phyloP scores from a whole-genome alignment of 2,329 filamentous ascomycete species.

The Neoscytalidium dimidiatum region DNA sequence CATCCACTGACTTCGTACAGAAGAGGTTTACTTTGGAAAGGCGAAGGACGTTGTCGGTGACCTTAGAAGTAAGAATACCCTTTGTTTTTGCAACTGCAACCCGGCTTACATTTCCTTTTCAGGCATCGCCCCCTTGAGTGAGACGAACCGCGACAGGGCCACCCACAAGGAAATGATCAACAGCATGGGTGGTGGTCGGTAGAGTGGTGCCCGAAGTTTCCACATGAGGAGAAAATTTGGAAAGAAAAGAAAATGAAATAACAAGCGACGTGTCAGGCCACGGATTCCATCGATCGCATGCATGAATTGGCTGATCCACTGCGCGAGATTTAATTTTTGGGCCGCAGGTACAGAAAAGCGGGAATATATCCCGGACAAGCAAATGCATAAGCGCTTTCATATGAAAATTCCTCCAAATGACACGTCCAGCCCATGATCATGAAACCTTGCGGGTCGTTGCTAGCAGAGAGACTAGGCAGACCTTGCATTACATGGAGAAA shows the following conservation, averaged over 20 bases:
- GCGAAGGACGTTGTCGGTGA: slow-evolving; percentile 98
- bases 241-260: neutral
- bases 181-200: slow-evolving; percentile 41
- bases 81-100: neutral
- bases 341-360: neutral
- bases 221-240: neutral
- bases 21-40: slow-evolving; percentile 99
- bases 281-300: neutral
- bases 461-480: neutral
- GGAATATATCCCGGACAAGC: neutral
- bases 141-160: slow-evolving; percentile 79
- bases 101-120: slow-evolving; percentile 23
- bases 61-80: slow-evolving; percentile 67
- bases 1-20: slow-evolving; percentile 31
- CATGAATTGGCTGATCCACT: neutral
- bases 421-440: neutral
- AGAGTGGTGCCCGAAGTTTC: neutral
- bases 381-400: neutral
- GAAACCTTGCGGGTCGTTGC: neutral
- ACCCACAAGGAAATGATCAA: slow-evolving; percentile 86
- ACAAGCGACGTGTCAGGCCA: neutral
- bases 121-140: slow-evolving; percentile 76
- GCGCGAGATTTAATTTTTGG: neutral
- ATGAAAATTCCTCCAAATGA: neutral
- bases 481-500: neutral